These are phyloP conservation scores for Gloeostereum incarnatum DNA, from an alignment of 768 basidiomycete species.

Conservation along the genomic window DNA sequence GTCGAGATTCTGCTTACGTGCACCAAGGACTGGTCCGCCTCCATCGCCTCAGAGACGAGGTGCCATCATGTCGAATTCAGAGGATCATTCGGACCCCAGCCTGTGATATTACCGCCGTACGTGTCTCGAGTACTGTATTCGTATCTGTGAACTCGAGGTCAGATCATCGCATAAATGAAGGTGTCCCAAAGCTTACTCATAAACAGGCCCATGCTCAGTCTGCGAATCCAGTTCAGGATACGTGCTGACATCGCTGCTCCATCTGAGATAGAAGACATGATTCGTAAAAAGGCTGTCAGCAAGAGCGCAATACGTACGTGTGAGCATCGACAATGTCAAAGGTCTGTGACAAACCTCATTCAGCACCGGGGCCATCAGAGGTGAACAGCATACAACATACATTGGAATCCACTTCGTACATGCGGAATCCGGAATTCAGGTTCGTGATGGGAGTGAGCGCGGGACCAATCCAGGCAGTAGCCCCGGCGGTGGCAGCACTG, in stretches of 20 bases:
- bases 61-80: conserved; percentile 84
- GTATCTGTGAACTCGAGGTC: conserved; percentile 14
- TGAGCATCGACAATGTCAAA: conserved; percentile 74
- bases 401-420: conserved; percentile 63
- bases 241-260: conserved; percentile 51
- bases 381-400: conserved; percentile 25
- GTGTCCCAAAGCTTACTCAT: conserved; percentile 14
- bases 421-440: conserved; percentile 66
- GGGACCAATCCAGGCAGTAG: conserved; percentile 47
- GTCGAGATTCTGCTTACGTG: conserved; percentile 27
- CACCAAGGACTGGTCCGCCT: conserved; percentile 45
- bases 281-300: neutral
- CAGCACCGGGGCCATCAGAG: neutral
- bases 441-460: conserved; percentile 64
- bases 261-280: conserved; percentile 30
- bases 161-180: neutral
- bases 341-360: conserved; percentile 30
- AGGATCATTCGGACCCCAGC: conserved; percentile 47
- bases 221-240: conserved; percentile 54
- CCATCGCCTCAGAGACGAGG: conserved; percentile 67
- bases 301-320: conserved; percentile 38
- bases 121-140: conserved; percentile 67
- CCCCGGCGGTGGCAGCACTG: conserved; percentile 44
- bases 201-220: conserved; percentile 49
- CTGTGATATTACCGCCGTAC: conserved; percentile 47